Conservation (phyloP, 2,329 filamentous ascomycete species). For the Alternaria consortialis region DNA sequence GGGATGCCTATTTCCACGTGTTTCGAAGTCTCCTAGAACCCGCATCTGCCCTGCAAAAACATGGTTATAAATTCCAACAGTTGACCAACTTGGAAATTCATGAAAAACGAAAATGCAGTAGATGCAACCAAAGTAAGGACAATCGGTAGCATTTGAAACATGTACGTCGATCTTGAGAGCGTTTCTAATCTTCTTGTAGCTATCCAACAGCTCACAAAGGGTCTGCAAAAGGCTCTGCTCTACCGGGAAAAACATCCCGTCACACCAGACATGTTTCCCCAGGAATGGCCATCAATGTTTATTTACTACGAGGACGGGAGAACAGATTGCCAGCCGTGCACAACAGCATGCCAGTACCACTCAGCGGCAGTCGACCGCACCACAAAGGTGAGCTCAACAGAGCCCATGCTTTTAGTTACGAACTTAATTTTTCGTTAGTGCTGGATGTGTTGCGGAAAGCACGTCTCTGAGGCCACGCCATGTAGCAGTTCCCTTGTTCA, state of each 20-base stretch:
- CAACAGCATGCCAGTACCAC: conserved; percentile 1
- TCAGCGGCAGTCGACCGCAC: neutral
- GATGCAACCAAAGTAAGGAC: conserved; percentile 20
- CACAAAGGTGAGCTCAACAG: neutral
- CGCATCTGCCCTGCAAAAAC: conserved; percentile 3
- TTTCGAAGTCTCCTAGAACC: conserved; percentile 11
- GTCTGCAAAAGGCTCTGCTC: neutral
- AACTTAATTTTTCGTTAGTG: conserved; percentile 8
- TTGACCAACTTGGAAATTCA: conserved; percentile 20
- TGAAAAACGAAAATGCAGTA: conserved; percentile 19
- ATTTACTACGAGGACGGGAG: neutral
- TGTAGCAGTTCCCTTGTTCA: conserved; percentile 18
- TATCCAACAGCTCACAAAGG: conserved; percentile 6
- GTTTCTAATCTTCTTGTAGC: neutral
- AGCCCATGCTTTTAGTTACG: too few relatives aligned
- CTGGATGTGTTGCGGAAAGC: conserved; percentile 20
- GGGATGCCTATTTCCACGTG: neutral
- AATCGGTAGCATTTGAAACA: neutral
- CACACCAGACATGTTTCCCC: neutral
- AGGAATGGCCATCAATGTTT: conserved; percentile 1
- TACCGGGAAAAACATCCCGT: neutral
- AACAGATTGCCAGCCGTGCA: neutral
- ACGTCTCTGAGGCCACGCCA: conserved; percentile 12
- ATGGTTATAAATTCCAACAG: conserved; percentile 18
- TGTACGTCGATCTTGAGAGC: neutral